Evolutionary conservation across 2,329 filamentous ascomycete species (phyloP), one percentile per base, ranked within the genome.

Genomic region (Claviceps paspali): DNA sequence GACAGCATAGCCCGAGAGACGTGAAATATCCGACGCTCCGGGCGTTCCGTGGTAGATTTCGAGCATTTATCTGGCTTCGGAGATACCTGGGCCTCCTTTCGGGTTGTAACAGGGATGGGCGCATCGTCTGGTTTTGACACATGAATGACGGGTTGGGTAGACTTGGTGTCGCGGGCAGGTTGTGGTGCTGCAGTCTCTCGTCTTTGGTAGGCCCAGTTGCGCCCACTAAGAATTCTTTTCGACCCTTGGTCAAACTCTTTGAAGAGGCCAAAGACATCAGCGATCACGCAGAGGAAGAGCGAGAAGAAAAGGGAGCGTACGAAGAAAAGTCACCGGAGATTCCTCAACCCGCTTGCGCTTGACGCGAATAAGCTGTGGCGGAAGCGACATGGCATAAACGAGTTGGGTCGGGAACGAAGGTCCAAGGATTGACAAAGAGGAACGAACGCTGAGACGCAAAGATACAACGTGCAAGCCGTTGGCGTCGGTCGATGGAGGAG

Each of bases 331-430:
- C 35, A 75, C 65, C 3, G 70, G 68, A 10, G 60, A 57, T 40
- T 70, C 64, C 12, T 66, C 67, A 35, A 63, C 65, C 29, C 68
- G 66, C 56, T 76, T 76, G 49, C 72, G 70, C 62, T 76, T 76
- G 45, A 76, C 67, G 40, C 68, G 67, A 53, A 76, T 76, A 34
- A 70, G 57, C 42, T 72, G 65, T 19, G 71, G 71, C 18, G 71
- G 72, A 4, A 72, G 57, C 34, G 70, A 71, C 70, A 75, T 75
- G 35, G 29, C 34, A n/a, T n/a, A n/a, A n/a, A n/a, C n/a, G n/a
- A n/a, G n/a, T n/a, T n/a, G n/a, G n/a, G n/a, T n/a, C n/a, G n/a
- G n/a, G n/a, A n/a, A n/a, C n/a, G n/a, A n/a, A n/a, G n/a, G n/a
- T n/a, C n/a, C n/a, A n/a, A n/a, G n/a, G n/a, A n/a, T n/a, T n/a